Evolutionary conservation across 306 rosid species (phyloP).

Genomic region (Glycine tomentella): DNA sequence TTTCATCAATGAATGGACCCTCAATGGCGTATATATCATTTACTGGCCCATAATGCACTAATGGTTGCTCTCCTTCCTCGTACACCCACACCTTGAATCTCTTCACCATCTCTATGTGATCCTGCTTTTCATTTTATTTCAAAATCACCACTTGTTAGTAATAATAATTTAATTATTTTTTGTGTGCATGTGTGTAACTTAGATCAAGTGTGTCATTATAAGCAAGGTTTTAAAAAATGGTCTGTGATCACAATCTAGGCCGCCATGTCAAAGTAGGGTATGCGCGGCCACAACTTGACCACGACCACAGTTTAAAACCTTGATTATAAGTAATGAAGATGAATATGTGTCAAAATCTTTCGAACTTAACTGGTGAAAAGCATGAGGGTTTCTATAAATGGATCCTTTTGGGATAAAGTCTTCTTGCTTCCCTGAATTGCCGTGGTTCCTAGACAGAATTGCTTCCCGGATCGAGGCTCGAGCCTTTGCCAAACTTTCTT

Average conservation of each 20-base stretch:
- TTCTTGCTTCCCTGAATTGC: background rate
- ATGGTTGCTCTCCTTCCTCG: conserved; percentile 64
- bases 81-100: too few relatives aligned
- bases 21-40: conserved; percentile 63
- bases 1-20: conserved; percentile 68
- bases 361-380: conserved; percentile 55
- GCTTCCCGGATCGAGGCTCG: conserved; percentile 49
- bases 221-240: background rate
- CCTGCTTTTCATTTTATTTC: conserved; percentile 43
- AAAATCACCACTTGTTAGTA: background rate
- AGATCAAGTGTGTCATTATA: background rate
- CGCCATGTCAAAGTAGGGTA: background rate
- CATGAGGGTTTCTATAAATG: conserved; percentile 45
- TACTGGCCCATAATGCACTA: conserved; percentile 63
- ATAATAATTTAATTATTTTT: background rate
- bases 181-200: background rate
- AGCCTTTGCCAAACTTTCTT: conserved; percentile 47
- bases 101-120: conserved; percentile 67
- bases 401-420: conserved; percentile 47
- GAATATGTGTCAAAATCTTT: conserved; percentile 1
- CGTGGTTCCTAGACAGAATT: conserved; percentile 33
- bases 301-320: background rate
- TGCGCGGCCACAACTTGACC: too few relatives aligned
- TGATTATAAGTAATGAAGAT: background rate
- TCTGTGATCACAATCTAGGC: background rate